These are phyloP conservation scores for Asterella californica DNA, from an alignment of 225 moss, liverwort and hornwort species.

Conservation along the genomic window DNA sequence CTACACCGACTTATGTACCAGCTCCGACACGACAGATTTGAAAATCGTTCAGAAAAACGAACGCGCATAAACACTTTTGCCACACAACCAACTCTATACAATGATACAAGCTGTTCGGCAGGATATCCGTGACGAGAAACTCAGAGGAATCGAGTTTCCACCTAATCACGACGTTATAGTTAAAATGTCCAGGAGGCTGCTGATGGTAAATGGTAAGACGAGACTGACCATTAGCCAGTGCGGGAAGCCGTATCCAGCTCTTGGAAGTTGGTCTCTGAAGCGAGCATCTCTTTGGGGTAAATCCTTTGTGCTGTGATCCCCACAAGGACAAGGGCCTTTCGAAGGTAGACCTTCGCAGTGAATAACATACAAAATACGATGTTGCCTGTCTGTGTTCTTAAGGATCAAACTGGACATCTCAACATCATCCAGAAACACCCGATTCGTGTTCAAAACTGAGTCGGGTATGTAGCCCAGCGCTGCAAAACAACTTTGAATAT, in stretches of 20 bases:
- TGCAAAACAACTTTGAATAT: conserved; percentile 52
- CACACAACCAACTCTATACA: background rate
- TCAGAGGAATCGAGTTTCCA: background rate
- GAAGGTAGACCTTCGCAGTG: conserved; percentile 59
- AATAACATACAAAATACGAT: conserved; percentile 56
- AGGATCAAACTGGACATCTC: conserved; percentile 46
- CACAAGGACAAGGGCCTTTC: conserved; percentile 67
- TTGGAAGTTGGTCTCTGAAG: conserved; percentile 43
- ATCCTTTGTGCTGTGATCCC: conserved; percentile 48
- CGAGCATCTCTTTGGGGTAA: conserved; percentile 9
- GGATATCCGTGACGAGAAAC: background rate
- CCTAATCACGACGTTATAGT: background rate
- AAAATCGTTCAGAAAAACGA: background rate
- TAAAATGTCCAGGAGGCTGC: background rate
- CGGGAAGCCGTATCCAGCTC: conserved; percentile 85
- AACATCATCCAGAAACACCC: conserved; percentile 46
- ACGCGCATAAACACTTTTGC: background rate
- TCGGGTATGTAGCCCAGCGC: conserved; percentile 63
- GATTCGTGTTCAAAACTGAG: conserved; percentile 52
- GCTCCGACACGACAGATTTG: background rate
- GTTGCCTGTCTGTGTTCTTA: conserved; percentile 56
- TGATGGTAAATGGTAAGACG: background rate
- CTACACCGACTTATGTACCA: background rate
- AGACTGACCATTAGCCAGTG: conserved; percentile 77
- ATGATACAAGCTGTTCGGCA: background rate